These are phyloP conservation scores for Protomyces pachydermus DNA, from an alignment of 1,139 yeast genomes.

Conservation along the genomic window DNA sequence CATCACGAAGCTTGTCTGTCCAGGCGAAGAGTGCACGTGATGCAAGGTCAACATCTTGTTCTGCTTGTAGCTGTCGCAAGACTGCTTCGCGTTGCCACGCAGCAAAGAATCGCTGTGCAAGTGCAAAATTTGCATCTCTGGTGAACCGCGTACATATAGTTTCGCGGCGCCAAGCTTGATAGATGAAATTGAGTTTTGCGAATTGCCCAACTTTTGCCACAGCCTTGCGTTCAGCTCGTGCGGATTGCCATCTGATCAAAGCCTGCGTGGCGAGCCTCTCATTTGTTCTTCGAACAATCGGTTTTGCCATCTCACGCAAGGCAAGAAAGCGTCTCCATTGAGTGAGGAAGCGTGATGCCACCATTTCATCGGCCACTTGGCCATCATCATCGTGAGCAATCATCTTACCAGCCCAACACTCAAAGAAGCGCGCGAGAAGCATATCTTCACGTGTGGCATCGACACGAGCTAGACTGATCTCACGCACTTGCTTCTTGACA, in stretches of 20 bases:
- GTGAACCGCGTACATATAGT: background rate
- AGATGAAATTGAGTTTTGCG: background rate
- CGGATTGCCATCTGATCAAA: background rate
- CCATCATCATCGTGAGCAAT: background rate
- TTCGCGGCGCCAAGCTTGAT: background rate
- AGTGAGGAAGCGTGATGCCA: background rate
- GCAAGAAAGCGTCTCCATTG: background rate
- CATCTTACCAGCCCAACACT: background rate
- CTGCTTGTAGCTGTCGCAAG: background rate
- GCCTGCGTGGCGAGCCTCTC: background rate
- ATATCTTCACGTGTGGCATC: background rate
- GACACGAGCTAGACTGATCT: background rate
- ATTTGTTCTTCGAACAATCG: background rate
- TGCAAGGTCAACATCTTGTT: background rate
- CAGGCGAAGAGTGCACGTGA: background rate
- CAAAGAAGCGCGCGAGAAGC: background rate
- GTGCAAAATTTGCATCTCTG: background rate
- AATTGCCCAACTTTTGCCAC: background rate
- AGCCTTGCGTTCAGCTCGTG: background rate
- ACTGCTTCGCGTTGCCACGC: background rate
- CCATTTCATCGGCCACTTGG: background rate
- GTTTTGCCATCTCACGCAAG: background rate
- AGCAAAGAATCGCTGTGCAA: background rate
- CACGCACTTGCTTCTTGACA: background rate
- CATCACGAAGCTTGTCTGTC: background rate